Evolutionary conservation across 441 rosid genomes (phyloP), one percentile per base, ranked within the genome.

Genomic region (Lepidium campestre): DNA sequence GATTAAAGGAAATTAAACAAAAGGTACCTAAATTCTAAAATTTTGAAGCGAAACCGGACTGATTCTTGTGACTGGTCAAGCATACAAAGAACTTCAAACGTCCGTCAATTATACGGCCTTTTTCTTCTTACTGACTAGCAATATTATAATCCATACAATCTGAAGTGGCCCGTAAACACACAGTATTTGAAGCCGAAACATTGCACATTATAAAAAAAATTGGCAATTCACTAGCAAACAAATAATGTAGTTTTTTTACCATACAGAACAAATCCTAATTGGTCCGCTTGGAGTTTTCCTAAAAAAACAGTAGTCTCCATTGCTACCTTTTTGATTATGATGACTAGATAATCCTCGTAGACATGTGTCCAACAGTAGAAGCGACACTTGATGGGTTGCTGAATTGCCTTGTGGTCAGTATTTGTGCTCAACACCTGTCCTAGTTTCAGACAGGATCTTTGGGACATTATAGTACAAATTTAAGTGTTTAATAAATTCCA

Each of bases 251-350:
- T 32, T 20, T 19, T 49, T 18, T 53, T 41, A 50, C 40, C 34
- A 45, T 19, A 45, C 7, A 36, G 8, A 10, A 23, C 60, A 61
- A 13, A 46, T 12, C 23, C 23, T 41, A 34, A 57, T 48, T 65
- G 61, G 66, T 49, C 47, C 2, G 60, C 34, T 35, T 65, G 71
- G 71, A 57, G 32, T 57, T 49, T 48, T 31, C 40, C 52, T 34
- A 23, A 1, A 12, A 42, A 14, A 42, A 11, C 40, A 47, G 32
- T 65, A 4, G 31, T 12, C 41, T 37, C 36, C 8, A 25, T 15
- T 31, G 52, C 60, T 8, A 15, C 44, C 11, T 36, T 54, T 34
- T 23, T 2, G 7, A 9, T 25, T 29, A 27, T 7, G 55, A 7
- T 19, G 44, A 25, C 11, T 6, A 27, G 54, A 35, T 61, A 23